Evolutionary conservation across 2,329 filamentous ascomycete genomes (phyloP).

Genomic region (Fusarium camptoceras): DNA sequence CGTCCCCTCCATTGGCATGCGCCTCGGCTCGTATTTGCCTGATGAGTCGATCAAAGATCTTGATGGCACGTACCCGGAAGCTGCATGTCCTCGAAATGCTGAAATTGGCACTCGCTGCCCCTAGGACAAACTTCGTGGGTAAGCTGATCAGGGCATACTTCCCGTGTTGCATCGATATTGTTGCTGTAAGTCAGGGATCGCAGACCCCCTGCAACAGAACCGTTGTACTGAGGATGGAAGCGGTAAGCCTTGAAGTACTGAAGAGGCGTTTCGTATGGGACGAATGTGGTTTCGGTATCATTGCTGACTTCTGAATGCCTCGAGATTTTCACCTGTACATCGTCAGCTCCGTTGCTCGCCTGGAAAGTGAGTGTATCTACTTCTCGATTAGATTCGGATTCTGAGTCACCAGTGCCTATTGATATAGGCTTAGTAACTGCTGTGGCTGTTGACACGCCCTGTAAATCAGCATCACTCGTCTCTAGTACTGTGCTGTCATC

Average conservation of each 20-base stretch:
- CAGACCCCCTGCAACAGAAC: constrained; percentile 79
- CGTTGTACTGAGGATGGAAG: constrained; percentile 82
- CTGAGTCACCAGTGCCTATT: constrained; percentile 40
- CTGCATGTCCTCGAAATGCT: constrained; percentile 75
- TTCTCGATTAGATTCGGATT: constrained; percentile 54
- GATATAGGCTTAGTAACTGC: constrained; percentile 50
- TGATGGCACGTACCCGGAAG: constrained; percentile 53
- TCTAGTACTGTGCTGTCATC: constrained; percentile 39
- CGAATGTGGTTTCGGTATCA: constrained; percentile 43
- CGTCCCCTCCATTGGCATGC: constrained; percentile 53
- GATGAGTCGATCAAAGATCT: constrained; percentile 24
- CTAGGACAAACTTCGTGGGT: constrained; percentile 76
- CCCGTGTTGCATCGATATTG: constrained; percentile 80
- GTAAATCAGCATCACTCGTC: constrained; percentile 46
- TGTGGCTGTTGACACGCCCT: constrained; percentile 38
- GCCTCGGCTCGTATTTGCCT: constrained; percentile 38
- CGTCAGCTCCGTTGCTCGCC: constrained; percentile 34
- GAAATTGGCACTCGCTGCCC: constrained; percentile 75
- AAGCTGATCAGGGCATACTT: constrained; percentile 82
- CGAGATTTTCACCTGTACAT: constrained; percentile 33
- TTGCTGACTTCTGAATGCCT: constrained; percentile 5
- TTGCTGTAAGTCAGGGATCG: constrained; percentile 95
- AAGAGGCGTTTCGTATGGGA: constrained; percentile 85
- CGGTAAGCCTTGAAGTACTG: constrained; percentile 87
- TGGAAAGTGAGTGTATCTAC: constrained; percentile 54